Base-by-base conservation (phyloP, 2,329 filamentous ascomycete species). In the Bipolaris sorokiniana region DNA sequence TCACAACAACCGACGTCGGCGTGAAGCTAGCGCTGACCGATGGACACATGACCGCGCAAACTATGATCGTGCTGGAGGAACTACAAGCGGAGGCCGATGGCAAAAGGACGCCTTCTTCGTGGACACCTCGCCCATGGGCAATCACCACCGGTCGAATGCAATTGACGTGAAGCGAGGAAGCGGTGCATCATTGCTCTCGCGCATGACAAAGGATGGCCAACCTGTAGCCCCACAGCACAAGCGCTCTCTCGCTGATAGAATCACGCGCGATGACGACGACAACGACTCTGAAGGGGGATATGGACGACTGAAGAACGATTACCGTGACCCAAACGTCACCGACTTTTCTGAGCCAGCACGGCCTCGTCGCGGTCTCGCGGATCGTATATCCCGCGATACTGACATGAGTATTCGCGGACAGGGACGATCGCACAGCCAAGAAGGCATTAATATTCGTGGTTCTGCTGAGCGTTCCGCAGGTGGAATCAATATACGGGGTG, bases 121-220 rank as follows among this genome's bases (percentile, higher is more conserved):
- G 38, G 70, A 72, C 54, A 78, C 77, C 59, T 78, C 78, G 2
- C 69, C 77, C 48, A 73, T 71, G 64, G 75, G 73, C 62, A 78
- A 79, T 49, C 79, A 82, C 62, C 77, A 76, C 28, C 76, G 80
- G 20, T 76, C 76, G 34, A 78, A 79, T 48, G 79, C 79, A 3
- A 69, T 76, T 20, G 79, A 80, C 44, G 71, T 69, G 45, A 40
- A 50, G 16, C 48, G 42, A 47, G 54, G 51, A 37, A 46, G 57
- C 10, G 64, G 64, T 48, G 68, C 65, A 15, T 72, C 69, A 11
- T 54, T 75, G 26, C 56, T 74, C 11, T 63, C 67, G 1, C 66
- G 72, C 48, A 75, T 75, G 72, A 75, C 72, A 9, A 75, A 74
- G 56, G 64, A 75, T 42, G 72, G 72, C 36, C 63, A 66, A 34